Evolutionary conservation across 1,139 yeast species (phyloP).

Genomic region (Wickerhamomyces sp.): DNA sequence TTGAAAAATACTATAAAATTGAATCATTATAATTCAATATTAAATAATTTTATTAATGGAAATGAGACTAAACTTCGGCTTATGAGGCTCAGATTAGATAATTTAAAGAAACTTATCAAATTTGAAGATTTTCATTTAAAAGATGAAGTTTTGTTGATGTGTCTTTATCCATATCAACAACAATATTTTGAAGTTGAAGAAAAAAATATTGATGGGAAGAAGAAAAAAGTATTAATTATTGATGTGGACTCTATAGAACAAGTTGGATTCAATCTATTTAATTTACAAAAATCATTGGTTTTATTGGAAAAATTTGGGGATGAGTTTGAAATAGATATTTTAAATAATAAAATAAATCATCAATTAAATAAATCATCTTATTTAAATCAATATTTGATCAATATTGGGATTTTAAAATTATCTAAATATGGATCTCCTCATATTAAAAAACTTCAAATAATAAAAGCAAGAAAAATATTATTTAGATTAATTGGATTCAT

Average conservation of each 20-base stretch:
- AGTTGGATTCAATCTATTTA: not conserved
- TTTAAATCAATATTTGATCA: not conserved
- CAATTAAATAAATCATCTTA: not conserved
- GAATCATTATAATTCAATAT: not conserved
- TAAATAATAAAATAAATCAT: not conserved
- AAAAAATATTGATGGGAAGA: not conserved
- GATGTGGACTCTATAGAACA: not conserved
- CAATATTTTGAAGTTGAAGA: not conserved
- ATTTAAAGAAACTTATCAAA: not conserved
- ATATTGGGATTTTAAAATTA: not conserved
- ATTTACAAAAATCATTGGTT: not conserved
- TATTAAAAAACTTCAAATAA: not conserved
- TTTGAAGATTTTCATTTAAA: not conserved
- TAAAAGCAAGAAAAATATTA: slow-evolving; percentile 3
- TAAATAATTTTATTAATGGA: too few relatives aligned
- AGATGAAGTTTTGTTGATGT: not conserved
- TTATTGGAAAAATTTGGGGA: not conserved
- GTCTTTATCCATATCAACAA: not conserved
- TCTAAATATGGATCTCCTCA: not conserved
- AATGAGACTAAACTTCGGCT: not conserved
- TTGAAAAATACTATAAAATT: not conserved
- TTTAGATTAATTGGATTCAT: slow-evolving; percentile 22
- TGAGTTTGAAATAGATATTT: not conserved
- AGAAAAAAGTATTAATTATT: not conserved
- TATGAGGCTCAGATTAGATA: not conserved